phyloP scores from a whole-genome alignment of 768 basidiomycete species.

The Butyriboletus loyo region DNA sequence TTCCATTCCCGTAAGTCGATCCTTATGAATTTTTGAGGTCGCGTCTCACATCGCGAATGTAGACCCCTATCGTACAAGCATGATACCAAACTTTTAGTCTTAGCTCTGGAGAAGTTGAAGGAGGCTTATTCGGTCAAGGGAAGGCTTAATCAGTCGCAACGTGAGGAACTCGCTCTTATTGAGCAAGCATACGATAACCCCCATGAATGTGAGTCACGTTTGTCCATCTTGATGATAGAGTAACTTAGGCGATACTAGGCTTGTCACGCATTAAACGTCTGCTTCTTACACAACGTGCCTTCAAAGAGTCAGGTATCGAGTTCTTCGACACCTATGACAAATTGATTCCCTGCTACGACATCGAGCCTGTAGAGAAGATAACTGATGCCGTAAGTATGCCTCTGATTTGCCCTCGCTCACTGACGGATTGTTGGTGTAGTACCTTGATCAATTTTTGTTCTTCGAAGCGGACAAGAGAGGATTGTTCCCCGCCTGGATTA shows the following conservation, averaged over 20 bases:
- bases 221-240: neutral
- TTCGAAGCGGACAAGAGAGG: constrained; percentile 99
- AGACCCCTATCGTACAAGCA: constrained; percentile 98
- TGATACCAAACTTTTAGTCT: constrained; percentile 94
- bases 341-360: constrained; percentile 97
- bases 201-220: constrained; percentile 73
- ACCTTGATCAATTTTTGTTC: constrained; percentile 97
- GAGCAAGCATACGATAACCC: constrained; percentile 99
- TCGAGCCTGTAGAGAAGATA: constrained; percentile 99
- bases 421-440: constrained; percentile 41
- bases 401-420: neutral
- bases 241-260: constrained; percentile 37
- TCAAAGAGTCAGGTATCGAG: constrained; percentile 97
- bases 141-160: constrained; percentile 95
- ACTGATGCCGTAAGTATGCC: constrained; percentile 79
- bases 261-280: constrained; percentile 97
- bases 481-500: constrained; percentile 98
- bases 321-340: constrained; percentile 99
- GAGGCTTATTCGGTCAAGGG: constrained; percentile 99
- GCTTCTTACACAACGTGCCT: constrained; percentile 93
- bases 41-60: constrained; percentile 2
- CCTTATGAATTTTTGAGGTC: neutral
- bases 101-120: constrained; percentile 97
- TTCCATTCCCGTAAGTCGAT: constrained; percentile 85
- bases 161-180: constrained; percentile 95